Evolutionary conservation across 768 basidiomycete genomes (phyloP).

Genomic region (Gautieria morchelliformis): DNA sequence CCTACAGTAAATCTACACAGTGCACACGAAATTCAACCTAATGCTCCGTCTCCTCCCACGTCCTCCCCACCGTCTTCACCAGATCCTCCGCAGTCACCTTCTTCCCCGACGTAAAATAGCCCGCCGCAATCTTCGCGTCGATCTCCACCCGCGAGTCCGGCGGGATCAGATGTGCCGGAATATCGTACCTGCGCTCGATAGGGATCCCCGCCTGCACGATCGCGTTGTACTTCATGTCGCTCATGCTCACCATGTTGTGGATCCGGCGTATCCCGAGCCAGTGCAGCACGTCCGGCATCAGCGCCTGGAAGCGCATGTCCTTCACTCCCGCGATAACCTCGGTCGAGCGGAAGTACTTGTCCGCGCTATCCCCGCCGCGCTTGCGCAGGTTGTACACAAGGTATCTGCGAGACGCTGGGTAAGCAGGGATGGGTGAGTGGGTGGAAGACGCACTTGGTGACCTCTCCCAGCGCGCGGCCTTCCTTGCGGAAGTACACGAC

Average conservation of each 20-base stretch:
- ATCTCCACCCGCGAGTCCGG: constrained; percentile 90
- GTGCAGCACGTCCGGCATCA: constrained; percentile 94
- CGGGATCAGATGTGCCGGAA: constrained; percentile 85
- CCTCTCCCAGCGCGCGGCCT: constrained; percentile 87
- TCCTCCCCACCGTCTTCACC: constrained; percentile 75
- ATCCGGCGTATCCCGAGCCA: constrained; percentile 92
- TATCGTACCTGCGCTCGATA: constrained; percentile 74
- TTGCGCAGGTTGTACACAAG: constrained; percentile 96
- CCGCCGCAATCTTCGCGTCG: constrained; percentile 91
- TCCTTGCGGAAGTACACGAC: constrained; percentile 95
- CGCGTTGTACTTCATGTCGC: constrained; percentile 93
- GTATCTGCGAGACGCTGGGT: constrained; percentile 37
- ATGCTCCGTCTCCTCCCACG: constrained; percentile 88
- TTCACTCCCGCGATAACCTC: constrained; percentile 92
- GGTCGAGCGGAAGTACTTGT: constrained; percentile 90
- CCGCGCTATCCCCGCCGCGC: constrained; percentile 85
- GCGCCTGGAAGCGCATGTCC: constrained; percentile 89
- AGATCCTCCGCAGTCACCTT: constrained; percentile 71
- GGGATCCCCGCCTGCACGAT: constrained; percentile 84
- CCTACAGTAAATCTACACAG: too few relatives aligned
- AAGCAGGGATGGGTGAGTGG: not conserved
- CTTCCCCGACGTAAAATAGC: constrained; percentile 82
- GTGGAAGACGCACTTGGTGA: constrained; percentile 57
- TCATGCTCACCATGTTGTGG: constrained; percentile 85
- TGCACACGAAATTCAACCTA: constrained; percentile 18